Conservation (phyloP, 2,329 filamentous ascomycete species). For the Pseudogymnoascus sp. region DNA sequence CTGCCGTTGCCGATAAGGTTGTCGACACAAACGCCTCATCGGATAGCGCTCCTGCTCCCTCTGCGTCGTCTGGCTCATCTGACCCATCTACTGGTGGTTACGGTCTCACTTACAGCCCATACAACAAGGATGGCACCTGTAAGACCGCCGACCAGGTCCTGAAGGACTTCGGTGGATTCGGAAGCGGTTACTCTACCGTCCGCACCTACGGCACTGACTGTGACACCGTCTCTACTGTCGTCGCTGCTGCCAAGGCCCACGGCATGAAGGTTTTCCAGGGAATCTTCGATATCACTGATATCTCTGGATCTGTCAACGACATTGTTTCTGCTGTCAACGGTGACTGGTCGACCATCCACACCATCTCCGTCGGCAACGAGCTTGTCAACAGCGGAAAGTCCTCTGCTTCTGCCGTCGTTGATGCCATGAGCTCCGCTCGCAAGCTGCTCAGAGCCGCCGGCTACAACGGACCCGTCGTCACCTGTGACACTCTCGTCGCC, state of each 20-base stretch:
- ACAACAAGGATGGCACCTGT: constrained; percentile 51
- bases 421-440: constrained; percentile 51
- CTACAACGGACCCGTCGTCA: constrained; percentile 66
- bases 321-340: constrained; percentile 52
- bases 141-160: constrained; percentile 58
- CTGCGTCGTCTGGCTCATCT: neutral
- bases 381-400: constrained; percentile 58
- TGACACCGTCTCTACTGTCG: constrained; percentile 57
- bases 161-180: constrained; percentile 52
- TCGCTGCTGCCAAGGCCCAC: constrained; percentile 55
- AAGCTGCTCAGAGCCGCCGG: constrained; percentile 51
- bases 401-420: constrained; percentile 46
- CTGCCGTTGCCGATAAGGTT: neutral
- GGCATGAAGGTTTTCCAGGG: constrained; percentile 68
- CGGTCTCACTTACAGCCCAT: constrained; percentile 53
- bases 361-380: constrained; percentile 75
- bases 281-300: constrained; percentile 55
- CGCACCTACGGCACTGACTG: constrained; percentile 79
- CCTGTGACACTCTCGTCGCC: constrained; percentile 70
- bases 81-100: constrained; percentile 21
- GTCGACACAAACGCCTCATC: neutral
- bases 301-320: constrained; percentile 48
- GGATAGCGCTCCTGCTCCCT: neutral
- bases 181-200: constrained; percentile 50
- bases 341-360: constrained; percentile 63